Evolutionary conservation across 371 early-diverging fungal genomes (phyloP), one percentile per base, ranked within the genome.

Genomic region (Mucor irregularis): DNA sequence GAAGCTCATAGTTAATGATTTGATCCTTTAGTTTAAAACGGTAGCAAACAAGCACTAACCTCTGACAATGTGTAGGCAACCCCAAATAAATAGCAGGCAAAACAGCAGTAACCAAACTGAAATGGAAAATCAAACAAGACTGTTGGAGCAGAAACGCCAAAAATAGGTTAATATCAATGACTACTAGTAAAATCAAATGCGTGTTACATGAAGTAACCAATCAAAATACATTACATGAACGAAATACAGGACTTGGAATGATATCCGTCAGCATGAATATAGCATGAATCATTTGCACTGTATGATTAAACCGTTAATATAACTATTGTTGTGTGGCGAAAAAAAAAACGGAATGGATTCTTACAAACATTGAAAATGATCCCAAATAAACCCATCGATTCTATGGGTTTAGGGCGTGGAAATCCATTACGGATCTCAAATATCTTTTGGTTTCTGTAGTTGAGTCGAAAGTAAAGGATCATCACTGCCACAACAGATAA

Each of bases 1-100:
- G 31, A 17, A 42, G n/a, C n/a, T n/a, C n/a, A n/a, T n/a, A n/a
- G n/a, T n/a, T n/a, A n/a, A n/a, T n/a, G n/a, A n/a, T n/a, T n/a
- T n/a, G n/a, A n/a, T n/a, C n/a, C n/a, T n/a, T n/a, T n/a, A n/a
- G n/a, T n/a, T n/a, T n/a, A n/a, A 28, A 48, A 34, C 0, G 17
- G 16, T 48, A 21, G 5, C 5, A 10, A 24, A 37, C 9, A n/a
- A n/a, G 29, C 29, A 29, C 3, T 11, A 24, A 42, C 42, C 42
- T 42, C 42, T 24, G 42, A 51, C 14, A 58, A 22, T 13, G 59
- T 44, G 24, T 58, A 58, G 17, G 59, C 59, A n/a, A 58, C 45
- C 11, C 59, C 59, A 39, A 58, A 58, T 9, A 58, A 13, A 35
- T 58, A 58, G 14, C 45, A 52, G 5, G 46, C 52, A 38, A 52